Evolutionary conservation across 2,329 filamentous ascomycete genomes (phyloP).

Genomic region (Fusarium neocosmosporiellum): DNA sequence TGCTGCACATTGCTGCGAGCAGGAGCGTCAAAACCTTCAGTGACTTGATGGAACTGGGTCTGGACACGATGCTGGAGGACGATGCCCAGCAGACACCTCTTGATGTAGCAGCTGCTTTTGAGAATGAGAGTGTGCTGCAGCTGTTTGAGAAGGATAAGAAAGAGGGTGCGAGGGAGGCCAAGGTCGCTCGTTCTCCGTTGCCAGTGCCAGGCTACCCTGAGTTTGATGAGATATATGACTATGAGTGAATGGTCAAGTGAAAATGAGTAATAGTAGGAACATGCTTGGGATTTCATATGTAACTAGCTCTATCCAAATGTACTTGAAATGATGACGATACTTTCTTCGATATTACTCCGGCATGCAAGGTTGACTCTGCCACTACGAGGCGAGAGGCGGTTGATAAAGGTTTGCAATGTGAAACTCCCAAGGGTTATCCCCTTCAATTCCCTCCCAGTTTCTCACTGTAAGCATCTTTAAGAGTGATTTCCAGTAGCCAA

Average conservation of each 20-base stretch:
- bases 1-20: conserved; percentile 46
- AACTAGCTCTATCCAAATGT: neutral
- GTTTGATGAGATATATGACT: neutral
- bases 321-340: neutral
- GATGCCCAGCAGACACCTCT: conserved; percentile 43
- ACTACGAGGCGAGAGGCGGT: neutral
- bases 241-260: neutral
- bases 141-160: conserved; percentile 44
- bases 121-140: conserved; percentile 40
- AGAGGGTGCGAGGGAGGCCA: neutral
- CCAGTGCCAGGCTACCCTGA: neutral
- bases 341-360: neutral
- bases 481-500: conserved; percentile 60
- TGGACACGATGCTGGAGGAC: conserved; percentile 48
- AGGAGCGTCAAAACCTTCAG: conserved; percentile 35
- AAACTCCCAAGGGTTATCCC: neutral
- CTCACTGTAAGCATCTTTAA: neutral
- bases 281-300: neutral
- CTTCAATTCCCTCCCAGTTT: neutral
- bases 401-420: neutral
- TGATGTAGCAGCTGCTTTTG: conserved; percentile 49
- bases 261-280: neutral
- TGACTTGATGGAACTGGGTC: conserved; percentile 39
- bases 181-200: neutral
- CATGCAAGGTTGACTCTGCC: neutral